Evolutionary conservation across 805 yeast genomes (phyloP), one percentile per base, ranked within the genome.

Genomic region (Cyberlindnera veronae): DNA sequence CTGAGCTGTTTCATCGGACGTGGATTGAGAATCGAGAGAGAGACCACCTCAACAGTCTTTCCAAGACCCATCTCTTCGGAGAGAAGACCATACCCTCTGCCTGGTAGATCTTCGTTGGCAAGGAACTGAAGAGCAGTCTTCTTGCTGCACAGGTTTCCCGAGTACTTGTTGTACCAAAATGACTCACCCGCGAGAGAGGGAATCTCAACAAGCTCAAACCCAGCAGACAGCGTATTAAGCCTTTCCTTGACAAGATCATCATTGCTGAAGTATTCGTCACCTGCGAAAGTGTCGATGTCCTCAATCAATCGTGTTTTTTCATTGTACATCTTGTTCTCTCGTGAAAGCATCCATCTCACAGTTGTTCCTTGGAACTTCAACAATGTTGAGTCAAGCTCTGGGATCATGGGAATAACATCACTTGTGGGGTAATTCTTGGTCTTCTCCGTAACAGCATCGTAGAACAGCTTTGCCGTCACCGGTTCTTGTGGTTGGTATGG

Each of bases 1-100:
- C 29, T 42, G 6, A 36, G 21, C 4, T 54, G 48, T 1, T 31
- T 12, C 16, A 42, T 3, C 0, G 72, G 69, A 13, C 96, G 63
- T 23, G 67, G 79, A 57, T 93, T 83, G 36, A 80, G 54, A 2
- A 79, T 55, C 0, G 84, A 63, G 29, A 91, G 63, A 0, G 95
- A 69, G 3, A 86, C 68, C 12, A 89, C 68, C 58, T 93, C 99
- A 4, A 93, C 79, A 0, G 99, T 91, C 56, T 93, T 93, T 0
- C 99, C 99, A 7, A 93, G 70, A 0, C 99, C 99, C 99, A 93
- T 93, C 61, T 93, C 99, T 54, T 91, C 99, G 1, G 93, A 84
- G 24, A 93, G 60, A 7, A 93, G 64, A 0, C 95, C 96, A 13
- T 16, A 23, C 3, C 55, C 55, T 3, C 39, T 33, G 2, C 32